Base-by-base conservation (phyloP, 768 basidiomycete species). In the Serendipita sp. region DNA sequence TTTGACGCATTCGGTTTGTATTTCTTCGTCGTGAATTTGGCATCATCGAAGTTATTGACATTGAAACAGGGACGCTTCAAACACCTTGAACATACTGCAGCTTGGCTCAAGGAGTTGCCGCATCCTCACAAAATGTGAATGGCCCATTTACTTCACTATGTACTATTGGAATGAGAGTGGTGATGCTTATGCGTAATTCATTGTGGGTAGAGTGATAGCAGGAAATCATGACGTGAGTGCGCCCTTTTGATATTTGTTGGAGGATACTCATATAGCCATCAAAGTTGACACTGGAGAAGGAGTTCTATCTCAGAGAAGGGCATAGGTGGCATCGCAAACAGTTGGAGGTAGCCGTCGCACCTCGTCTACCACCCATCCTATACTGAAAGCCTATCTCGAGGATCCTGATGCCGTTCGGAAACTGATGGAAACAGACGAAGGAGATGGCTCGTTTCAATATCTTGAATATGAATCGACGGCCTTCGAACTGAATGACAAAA, bases 211-310 rank as follows among this genome's bases (percentile, higher is more conserved):
- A n/a, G 52, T 66, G 36, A 68, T 68, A 36, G 66, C 67, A 29
- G 67, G 66, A n/a, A 68, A 68, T 44, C 67, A 68, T 33, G 67
- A 68, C 37, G 52, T 68, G 8, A 29, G 63, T 15, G 40, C 23
- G 23, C 23, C 23, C 23, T 23, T 23, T 23, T 23, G 23, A 23
- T 23, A 23, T 23, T 23, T 23, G 23, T 23, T 23, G 23, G 23
- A 23, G 23, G 23, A 23, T 23, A 23, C 23, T 23, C 23, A 23
- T 23, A 23, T 23, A 23, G 23, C 23, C 23, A 23, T 23, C 23
- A 23, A 23, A 44, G 62, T 31, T 63, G 44, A 63, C 45, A 13
- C 27, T 36, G 23, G 34, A 63, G n/a, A 29, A n/a, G 23, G 13
- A 3, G 33, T 43, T 18, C 13, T 66, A n/a, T 29, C 48, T 43